Percentiles rank a stretch among this genome's conserved stretches.
Evolutionary conservation across 331 rosid species (phyloP).

Genomic region (Acacia pycnantha): DNA sequence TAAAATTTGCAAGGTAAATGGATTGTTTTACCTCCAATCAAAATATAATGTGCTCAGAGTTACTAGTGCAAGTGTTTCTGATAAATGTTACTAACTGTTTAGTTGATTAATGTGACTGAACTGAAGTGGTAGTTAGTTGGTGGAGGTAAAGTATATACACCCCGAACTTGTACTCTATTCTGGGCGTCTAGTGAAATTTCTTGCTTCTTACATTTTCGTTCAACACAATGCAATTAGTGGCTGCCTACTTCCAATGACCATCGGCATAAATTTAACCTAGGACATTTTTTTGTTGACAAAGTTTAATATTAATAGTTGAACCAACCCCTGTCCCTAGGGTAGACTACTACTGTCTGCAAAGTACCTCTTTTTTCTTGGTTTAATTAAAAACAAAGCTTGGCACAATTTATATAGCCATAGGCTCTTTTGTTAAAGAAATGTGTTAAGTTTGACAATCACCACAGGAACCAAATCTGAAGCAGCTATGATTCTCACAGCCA

Average conservation of each 20-base stretch:
- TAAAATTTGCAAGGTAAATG: neutral
- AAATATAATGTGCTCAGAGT: neutral
- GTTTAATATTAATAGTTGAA: neutral
- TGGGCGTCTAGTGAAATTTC: neutral
- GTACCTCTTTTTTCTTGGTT: conserved; percentile 14
- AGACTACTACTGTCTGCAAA: neutral
- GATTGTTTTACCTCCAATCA: neutral
- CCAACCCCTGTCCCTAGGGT: neutral
- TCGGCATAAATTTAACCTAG: neutral
- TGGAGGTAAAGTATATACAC: neutral
- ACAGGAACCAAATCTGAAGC: neutral
- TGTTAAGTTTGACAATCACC: neutral
- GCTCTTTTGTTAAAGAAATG: neutral
- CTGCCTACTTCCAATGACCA: neutral
- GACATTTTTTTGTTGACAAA: neutral
- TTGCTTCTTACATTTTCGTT: neutral
- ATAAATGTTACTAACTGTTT: neutral
- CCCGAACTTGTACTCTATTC: neutral
- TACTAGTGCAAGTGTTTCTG: neutral
- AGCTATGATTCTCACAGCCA: conserved; percentile 4
- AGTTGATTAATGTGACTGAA: neutral
- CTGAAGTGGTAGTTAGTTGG: neutral
- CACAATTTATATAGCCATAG: conserved; percentile 18
- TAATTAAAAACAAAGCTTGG: neutral
- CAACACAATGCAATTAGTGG: neutral